Conservation (phyloP, 306 rosid genomes). For the Aeschynomene evenia region DNA sequence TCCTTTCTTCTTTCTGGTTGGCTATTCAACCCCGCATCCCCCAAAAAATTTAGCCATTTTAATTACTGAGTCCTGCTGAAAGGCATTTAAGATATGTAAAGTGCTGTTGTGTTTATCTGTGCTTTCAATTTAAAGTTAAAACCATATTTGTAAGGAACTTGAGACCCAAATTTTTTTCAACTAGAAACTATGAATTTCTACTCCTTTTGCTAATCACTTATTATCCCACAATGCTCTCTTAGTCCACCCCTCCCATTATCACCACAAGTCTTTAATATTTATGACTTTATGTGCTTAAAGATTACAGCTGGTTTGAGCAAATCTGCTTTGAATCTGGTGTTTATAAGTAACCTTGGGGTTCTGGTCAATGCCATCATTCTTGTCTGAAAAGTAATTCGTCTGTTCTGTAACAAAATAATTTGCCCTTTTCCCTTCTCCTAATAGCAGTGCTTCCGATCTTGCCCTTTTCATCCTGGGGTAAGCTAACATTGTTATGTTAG, state of each 20-base stretch:
- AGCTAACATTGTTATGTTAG: not conserved
- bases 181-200: not conserved
- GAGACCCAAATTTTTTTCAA: not conserved
- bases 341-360: not conserved
- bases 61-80: not conserved
- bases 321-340: not conserved
- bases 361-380: constrained; percentile 23
- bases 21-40: not conserved
- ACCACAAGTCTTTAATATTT: not conserved
- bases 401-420: constrained; percentile 6
- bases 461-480: constrained; percentile 8
- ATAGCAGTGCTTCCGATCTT: not conserved
- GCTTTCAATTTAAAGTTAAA: not conserved
- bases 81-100: constrained; percentile 10
- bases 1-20: constrained; percentile 7
- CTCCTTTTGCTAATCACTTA: no score
- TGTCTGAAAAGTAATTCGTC: no score
- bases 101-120: constrained; percentile 4
- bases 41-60: not conserved
- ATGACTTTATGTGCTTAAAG: not conserved
- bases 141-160: not conserved
- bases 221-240: not conserved
- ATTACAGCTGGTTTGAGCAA: constrained; percentile 3
- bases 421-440: not conserved
- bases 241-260: not conserved